Percentiles rank a stretch among this genome's conserved stretches.
Evolutionary conservation across 192 early-diverging fungal genomes (phyloP).

Genomic region (Piromyces finnis): DNA sequence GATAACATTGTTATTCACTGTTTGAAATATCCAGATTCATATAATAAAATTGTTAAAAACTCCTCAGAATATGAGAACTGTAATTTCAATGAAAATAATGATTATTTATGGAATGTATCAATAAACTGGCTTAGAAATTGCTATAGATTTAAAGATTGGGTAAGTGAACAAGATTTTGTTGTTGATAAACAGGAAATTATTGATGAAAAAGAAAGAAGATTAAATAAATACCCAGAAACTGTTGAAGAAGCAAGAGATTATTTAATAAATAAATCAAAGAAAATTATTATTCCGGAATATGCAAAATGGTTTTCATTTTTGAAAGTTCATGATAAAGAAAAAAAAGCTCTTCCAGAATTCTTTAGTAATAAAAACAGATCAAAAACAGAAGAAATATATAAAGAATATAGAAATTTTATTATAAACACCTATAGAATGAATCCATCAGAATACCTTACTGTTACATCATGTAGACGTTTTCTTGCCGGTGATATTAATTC

Average conservation of each 20-base stretch:
- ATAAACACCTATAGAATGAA: constrained; percentile 91
- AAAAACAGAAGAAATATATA: constrained; percentile 85
- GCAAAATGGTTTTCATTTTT: constrained; percentile 80
- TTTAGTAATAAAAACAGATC: constrained; percentile 81
- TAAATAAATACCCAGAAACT: not conserved
- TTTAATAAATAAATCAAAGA: constrained; percentile 2
- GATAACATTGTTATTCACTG: not conserved
- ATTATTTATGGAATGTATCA: constrained; percentile 53
- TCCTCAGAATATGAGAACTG: not conserved
- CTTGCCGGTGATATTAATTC: constrained; percentile 96
- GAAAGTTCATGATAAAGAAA: constrained; percentile 70
- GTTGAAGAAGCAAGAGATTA: constrained; percentile 1
- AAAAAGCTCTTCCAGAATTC: constrained; percentile 82
- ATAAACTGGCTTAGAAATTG: constrained; percentile 61
- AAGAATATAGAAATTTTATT: constrained; percentile 94
- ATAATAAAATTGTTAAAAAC: not conserved
- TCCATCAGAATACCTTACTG: constrained; percentile 88
- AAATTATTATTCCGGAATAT: constrained; percentile 52
- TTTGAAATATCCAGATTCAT: not conserved
- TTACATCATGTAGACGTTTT: constrained; percentile 91
- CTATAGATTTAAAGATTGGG: constrained; percentile 54
- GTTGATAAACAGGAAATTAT: constrained; percentile 6
- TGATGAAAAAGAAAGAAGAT: constrained; percentile 10
- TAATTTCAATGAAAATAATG: constrained; percentile 5
- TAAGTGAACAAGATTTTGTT: constrained; percentile 79